Evolutionary conservation across 495 filamentous ascomycete species (phyloP), one percentile per base, ranked within the genome.

Genomic region (Aspergillus bertholletiae): DNA sequence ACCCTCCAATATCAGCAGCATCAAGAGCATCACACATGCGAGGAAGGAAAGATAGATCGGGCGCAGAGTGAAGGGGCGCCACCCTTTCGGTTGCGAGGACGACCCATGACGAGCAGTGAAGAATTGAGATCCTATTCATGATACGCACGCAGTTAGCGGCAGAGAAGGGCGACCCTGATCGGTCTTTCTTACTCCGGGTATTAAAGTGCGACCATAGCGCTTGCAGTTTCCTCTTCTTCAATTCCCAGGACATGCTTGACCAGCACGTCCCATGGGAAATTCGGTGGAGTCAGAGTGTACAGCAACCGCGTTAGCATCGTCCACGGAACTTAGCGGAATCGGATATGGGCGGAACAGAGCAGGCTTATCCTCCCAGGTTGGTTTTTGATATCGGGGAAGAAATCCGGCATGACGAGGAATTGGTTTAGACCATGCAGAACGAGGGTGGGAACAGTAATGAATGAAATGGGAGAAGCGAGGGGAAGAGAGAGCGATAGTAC

Each of bases 41-140:
- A 66, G 52, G 28, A 66, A 17, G 34, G 45, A 30, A 40, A 75
- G 68, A 48, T 66, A 75, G 0, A 61, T 60, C 11, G 65, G 69
- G 23, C 71, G 71, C 34, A 74, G 49, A 34, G 71, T 63, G 13
- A 75, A 30, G 17, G 72, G 72, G 13, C 72, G 69, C 72, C 72
- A 75, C 56, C 65, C 66, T 24, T 46, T 17, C 30, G 59, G 24
- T 17, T 41, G 44, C 53, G 56, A 30, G 39, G 54, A 37, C 26
- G 27, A 55, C 28, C 48, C 59, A 57, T 61, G 28, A 30, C 30
- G 53, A 40, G 41, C 17, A 6, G 20, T 43, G 21, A 44, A 28
- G 59, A 54, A 30, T 9, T 43, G 4, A 40, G 50, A 24, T 54
- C 54, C 12, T 48, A 48, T 20, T 24, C 40, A 20, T 46, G 37